phyloP scores from a whole-genome alignment of 129 eudicot species.

The carrot (Daucus carota) region DNA sequence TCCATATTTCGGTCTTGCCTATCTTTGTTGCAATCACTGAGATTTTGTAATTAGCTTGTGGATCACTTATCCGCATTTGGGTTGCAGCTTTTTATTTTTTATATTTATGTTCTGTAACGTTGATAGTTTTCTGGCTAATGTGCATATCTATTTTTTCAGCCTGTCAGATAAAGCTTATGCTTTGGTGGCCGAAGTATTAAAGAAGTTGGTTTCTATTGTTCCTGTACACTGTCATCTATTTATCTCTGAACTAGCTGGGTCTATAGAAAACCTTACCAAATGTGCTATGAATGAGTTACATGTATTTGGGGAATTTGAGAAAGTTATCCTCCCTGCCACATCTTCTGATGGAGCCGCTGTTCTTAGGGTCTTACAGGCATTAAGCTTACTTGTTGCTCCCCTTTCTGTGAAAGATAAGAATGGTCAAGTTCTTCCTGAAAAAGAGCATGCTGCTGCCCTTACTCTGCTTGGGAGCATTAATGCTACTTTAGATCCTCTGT shows the following conservation, averaged over 20 bases:
- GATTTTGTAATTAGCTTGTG: neutral
- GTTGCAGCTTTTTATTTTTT: neutral
- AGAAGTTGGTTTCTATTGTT: slow-evolving; percentile 68
- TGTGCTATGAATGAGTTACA: slow-evolving; percentile 67
- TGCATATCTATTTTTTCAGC: slow-evolving; percentile 22
- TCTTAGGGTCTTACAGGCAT: slow-evolving; percentile 77
- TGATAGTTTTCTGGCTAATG: slow-evolving; percentile 13
- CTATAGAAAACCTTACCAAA: slow-evolving; percentile 57
- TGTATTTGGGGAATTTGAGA: slow-evolving; percentile 61
- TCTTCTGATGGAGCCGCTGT: slow-evolving; percentile 79
- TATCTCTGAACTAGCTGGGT: slow-evolving; percentile 67
- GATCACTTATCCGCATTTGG: neutral
- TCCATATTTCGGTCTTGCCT: neutral
- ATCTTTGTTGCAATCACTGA: neutral
- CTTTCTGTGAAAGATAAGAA: slow-evolving; percentile 44
- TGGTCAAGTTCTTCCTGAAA: slow-evolving; percentile 26
- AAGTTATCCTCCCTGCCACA: slow-evolving; percentile 53
- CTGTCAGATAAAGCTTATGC: slow-evolving; percentile 89
- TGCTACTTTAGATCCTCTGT: slow-evolving; percentile 74
- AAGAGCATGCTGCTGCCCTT: slow-evolving; percentile 44
- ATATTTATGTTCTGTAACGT: neutral
- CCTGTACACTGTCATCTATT: slow-evolving; percentile 68
- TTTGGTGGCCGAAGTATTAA: slow-evolving; percentile 76
- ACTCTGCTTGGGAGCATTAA: slow-evolving; percentile 67
- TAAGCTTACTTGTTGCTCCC: slow-evolving; percentile 70